Conservation (phyloP, 2,329 filamentous ascomycete genomes). For the Aspergillus felis region DNA sequence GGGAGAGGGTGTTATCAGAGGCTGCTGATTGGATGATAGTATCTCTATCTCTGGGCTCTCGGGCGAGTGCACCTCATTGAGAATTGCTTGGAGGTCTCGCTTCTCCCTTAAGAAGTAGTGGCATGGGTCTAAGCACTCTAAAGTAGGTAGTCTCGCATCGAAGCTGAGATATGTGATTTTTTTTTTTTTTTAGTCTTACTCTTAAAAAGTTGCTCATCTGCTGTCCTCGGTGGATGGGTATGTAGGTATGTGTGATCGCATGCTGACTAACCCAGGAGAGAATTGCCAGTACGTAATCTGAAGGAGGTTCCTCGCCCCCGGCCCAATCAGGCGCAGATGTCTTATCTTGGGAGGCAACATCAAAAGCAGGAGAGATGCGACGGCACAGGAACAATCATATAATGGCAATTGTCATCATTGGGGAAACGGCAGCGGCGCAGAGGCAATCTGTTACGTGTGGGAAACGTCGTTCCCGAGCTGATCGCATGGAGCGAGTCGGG, state of each 20-base stretch:
- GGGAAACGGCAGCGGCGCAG: conserved; percentile 6
- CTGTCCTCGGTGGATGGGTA: not conserved
- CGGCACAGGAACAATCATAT: not conserved
- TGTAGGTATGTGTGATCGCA: not conserved
- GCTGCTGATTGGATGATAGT: conserved; percentile 20
- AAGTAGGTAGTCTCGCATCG: not conserved
- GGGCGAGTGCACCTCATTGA: not conserved
- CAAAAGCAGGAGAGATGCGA: conserved; percentile 6
- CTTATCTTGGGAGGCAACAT: conserved; percentile 27
- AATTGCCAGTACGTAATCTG: conserved; percentile 31
- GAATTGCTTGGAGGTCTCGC: not conserved
- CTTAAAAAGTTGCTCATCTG: too few relatives aligned
- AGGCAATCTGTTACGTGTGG: conserved; percentile 27
- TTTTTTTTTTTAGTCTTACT: not conserved
- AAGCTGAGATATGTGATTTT: not conserved
- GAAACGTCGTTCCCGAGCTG: conserved; percentile 11
- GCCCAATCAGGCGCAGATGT: conserved; percentile 25
- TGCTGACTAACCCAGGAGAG: not conserved
- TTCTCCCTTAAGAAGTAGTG: not conserved
- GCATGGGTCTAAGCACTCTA: too few relatives aligned
- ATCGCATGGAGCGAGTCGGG: conserved; percentile 12
- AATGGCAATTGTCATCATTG: not conserved
- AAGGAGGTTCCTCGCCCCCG: conserved; percentile 15
- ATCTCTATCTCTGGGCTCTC: not conserved
- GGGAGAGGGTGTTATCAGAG: conserved; percentile 17